Conservation (phyloP, 352 stramenopile genomes). For the Phytophthora aleatoria region DNA sequence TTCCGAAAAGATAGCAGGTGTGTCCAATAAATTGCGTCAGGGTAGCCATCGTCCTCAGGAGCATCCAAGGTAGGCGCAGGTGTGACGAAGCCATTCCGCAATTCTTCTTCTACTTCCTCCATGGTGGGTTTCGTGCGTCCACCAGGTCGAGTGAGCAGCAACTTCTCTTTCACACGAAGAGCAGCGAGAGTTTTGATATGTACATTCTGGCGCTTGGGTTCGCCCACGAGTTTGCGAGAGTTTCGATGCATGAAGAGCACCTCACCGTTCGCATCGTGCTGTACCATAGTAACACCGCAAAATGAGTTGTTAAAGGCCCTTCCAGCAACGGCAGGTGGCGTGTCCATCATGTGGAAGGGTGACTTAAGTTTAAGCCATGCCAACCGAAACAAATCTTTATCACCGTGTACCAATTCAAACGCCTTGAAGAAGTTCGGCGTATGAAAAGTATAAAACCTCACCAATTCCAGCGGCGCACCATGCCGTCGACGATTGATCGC, state of each 20-base stretch:
- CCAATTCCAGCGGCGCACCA: slow-evolving; percentile 35
- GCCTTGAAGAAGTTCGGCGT: slow-evolving; percentile 38
- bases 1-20: slow-evolving; percentile 69
- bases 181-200: slow-evolving; percentile 17
- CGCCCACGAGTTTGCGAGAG: slow-evolving; percentile 38
- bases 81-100: slow-evolving; percentile 11
- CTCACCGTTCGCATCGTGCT: slow-evolving; percentile 40
- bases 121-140: slow-evolving; percentile 12
- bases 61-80: slow-evolving; percentile 27
- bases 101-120: slow-evolving; percentile 23
- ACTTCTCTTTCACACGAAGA: slow-evolving; percentile 21
- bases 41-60: slow-evolving; percentile 28
- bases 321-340: slow-evolving; percentile 47
- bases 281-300: slow-evolving; percentile 61
- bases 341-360: slow-evolving; percentile 54
- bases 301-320: slow-evolving; percentile 46
- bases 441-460: slow-evolving; percentile 56
- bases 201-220: slow-evolving; percentile 16
- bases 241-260: slow-evolving; percentile 69
- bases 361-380: slow-evolving; percentile 57
- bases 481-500: slow-evolving; percentile 52
- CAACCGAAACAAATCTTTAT: slow-evolving; percentile 70
- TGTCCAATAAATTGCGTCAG: slow-evolving; percentile 67
- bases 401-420: slow-evolving; percentile 46
- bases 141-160: slow-evolving; percentile 10